Base-by-base conservation (phyloP, 768 basidiomycete genomes). In the Lactifluus volemus region DNA sequence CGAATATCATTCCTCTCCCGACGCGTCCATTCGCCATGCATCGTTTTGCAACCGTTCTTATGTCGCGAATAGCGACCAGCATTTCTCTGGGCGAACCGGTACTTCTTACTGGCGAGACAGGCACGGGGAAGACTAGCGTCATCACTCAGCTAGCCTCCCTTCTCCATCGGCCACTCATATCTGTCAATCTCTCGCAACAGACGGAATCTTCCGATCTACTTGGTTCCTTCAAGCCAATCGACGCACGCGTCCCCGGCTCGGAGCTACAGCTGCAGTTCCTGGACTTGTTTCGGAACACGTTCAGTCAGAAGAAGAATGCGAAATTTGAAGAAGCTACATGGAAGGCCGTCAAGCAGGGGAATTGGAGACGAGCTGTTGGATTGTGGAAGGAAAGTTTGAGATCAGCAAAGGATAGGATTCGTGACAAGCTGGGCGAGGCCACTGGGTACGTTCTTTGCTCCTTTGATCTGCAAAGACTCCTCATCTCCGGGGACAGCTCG, bases 111-210 rank as follows among this genome's bases (percentile, higher is more conserved):
- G 97, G 97, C 49, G 97, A 99, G 76, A 99, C 97, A 2, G 97
- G 97, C n/a, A 99, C 97, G 1, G 97, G 97, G 14, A 99, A 99
- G 74, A 99, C 97, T 0, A 95, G 94, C 55, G 81, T 85, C 19
- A 83, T 99, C 15, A 89, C 93, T 3, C 85, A 97, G 68, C 79
- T 98, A 34, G 88, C 97, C 11, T 79, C 85, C 2, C 72, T 89
- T n/a, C 79, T 97, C 32, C 80, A 79, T 7, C 81, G 83, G 11
- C 84, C 86, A 0, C 80, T 99, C 38, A 81, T 92, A 57, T 92
- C 94, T 0, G 80, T 99, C 59, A 99, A 99, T 70, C 72, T 98
- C 67, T 97, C 93, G 1, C 92, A 95, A 68, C 97, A 99, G 72
- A 97, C 95, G 1, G 96, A 98, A 71, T 88, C 92, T 1, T 87